Evolutionary conservation across 495 filamentous ascomycete genomes (phyloP), one percentile per base, ranked within the genome.

Genomic region (Neurospora hispaniola): DNA sequence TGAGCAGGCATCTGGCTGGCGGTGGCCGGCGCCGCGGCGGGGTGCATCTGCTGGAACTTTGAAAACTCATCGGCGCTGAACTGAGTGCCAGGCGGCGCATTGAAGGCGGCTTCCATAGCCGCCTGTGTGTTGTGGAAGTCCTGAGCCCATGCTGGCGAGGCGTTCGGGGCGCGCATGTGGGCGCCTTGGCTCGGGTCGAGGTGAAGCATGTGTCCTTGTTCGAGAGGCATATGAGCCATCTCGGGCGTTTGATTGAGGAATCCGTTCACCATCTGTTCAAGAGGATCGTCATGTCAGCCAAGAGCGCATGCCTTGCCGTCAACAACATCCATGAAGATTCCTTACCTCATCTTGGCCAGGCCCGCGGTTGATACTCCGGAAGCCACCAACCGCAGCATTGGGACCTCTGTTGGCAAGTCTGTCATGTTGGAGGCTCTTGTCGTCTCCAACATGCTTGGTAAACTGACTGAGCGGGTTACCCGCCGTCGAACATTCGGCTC

Each of bases 391-490:
- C 38, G 75, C 72, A 59, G 78, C 79, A 71, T 79, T 87, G 1
- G 91, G 88, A 39, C 90, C 89, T 71, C 90, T 84, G 75, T 92
- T 92, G 43, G 90, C 90, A 73, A 98, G 85, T 46, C 96, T 86
- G 82, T 99, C 96, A 76, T 94, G 88, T 80, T 98, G 95, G 71
- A 97, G 87, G 39, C 91, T 93, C 84, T 94, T 97, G 85, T 98
- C 96, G 84, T 97, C 93, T 77, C 93, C 90, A 70, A 94, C 92
- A 79, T 97, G 93, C 80, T 98, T 99, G 40, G 92, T 91, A 80
- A 99, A 97, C 87, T 98, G 96, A 77, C 91, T 93, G 73, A 99
- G 90, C 71, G 96, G 96, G 82, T 98, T 99, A 78, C 90, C 93
- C 71, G 92, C 94, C 54, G 96, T 97, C 69, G 96, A 98, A 86